Evolutionary conservation across 768 basidiomycete species (phyloP).

Genomic region (Phanerochaete carnosa): DNA sequence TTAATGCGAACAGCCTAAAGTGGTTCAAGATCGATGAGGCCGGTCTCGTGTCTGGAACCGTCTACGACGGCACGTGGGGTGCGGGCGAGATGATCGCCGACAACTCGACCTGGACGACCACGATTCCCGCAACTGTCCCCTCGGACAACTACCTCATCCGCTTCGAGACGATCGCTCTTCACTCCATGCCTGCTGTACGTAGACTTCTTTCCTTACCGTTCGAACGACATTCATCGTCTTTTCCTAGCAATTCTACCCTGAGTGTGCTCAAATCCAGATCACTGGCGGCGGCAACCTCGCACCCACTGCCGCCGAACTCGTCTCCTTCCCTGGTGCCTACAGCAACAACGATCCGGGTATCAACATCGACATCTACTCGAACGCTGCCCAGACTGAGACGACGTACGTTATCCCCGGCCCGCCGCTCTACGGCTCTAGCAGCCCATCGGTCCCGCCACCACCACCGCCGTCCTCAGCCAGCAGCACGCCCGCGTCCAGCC

Average conservation of each 20-base stretch:
- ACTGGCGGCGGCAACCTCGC: conserved; percentile 27
- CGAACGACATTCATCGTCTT: neutral
- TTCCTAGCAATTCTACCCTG: conserved; percentile 35
- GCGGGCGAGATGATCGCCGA: conserved; percentile 32
- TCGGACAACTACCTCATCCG: conserved; percentile 17
- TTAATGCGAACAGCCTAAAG: conserved; percentile 26
- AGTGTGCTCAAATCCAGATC: conserved; percentile 28
- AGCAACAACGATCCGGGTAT: conserved; percentile 31
- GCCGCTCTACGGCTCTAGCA: conserved; percentile 25
- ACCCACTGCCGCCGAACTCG: conserved; percentile 30
- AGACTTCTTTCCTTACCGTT: neutral
- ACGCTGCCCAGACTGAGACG: conserved; percentile 29
- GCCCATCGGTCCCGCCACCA: conserved; percentile 7
- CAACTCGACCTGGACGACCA: conserved; percentile 30
- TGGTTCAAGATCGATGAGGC: conserved; percentile 39
- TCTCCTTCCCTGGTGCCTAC: conserved; percentile 36
- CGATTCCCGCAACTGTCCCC: conserved; percentile 13
- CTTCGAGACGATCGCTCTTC: conserved; percentile 18
- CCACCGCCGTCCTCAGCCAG: conserved; percentile 10
- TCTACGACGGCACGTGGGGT: conserved; percentile 31
- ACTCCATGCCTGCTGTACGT: conserved; percentile 14
- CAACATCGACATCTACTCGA: conserved; percentile 36
- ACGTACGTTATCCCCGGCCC: conserved; percentile 41
- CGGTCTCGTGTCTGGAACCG: conserved; percentile 29
- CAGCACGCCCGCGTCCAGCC: neutral